phyloP scores from a whole-genome alignment of 108 stramenopile genomes.

The Cyclostephanos invisitatus region DNA sequence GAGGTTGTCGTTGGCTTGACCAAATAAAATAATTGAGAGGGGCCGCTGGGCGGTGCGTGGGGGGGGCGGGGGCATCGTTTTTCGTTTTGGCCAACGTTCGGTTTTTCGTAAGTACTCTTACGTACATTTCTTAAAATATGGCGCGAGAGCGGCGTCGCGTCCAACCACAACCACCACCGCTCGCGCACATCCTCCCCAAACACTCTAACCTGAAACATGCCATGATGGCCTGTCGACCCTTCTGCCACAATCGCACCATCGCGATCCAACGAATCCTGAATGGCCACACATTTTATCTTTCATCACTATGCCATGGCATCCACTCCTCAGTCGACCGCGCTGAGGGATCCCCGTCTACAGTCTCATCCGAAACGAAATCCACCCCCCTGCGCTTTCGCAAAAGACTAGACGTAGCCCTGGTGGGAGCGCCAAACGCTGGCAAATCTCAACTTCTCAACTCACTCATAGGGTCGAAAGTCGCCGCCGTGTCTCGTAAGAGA shows the following conservation, averaged over 20 bases:
- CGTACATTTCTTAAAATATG: too few species aligned
- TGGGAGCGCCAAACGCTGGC: slow-evolving; percentile 88
- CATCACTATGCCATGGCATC: not conserved
- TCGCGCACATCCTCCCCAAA: too few species aligned
- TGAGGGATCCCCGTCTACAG: not conserved
- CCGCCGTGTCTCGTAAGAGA: slow-evolving; percentile 91
- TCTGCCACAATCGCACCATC: not conserved
- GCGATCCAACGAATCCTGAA: slow-evolving; percentile 2
- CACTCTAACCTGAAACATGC: too few species aligned
- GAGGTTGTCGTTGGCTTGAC: too few species aligned
- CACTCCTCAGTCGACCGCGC: not conserved
- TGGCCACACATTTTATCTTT: not conserved
- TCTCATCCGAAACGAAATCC: slow-evolving; percentile 8
- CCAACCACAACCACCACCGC: not conserved
- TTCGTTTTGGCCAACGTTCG: too few species aligned
- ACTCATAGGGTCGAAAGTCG: slow-evolving; percentile 72
- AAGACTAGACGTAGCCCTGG: slow-evolving; percentile 86
- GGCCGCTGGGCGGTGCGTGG: too few species aligned
- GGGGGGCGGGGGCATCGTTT: too few species aligned
- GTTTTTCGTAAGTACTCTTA: too few species aligned
- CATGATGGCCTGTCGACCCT: slow-evolving; percentile 15
- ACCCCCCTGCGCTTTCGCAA: slow-evolving; percentile 17
- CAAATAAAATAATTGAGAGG: too few species aligned
- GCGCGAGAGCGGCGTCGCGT: too few species aligned
- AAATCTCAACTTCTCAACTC: slow-evolving; percentile 86